Evolutionary conservation across 2,329 filamentous ascomycete species (phyloP).

Genomic region (Paracamarosporium sp.): DNA sequence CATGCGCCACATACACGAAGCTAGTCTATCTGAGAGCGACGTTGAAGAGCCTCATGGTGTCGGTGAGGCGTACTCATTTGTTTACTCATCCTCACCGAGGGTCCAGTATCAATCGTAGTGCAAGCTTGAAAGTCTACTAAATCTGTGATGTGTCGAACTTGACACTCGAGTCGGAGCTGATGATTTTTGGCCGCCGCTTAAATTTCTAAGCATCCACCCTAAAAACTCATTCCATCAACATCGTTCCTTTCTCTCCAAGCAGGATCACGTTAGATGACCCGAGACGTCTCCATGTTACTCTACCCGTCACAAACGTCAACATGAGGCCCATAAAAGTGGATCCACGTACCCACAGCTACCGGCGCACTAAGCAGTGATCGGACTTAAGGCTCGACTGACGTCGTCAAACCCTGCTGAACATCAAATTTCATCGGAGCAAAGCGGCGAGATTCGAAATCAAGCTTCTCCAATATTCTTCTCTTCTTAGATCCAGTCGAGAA

Average conservation of each 20-base stretch:
- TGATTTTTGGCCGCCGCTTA: too few species aligned
- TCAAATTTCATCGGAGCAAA: conserved; percentile 1
- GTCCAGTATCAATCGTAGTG: too few species aligned
- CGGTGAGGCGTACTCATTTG: neutral
- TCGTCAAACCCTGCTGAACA: neutral
- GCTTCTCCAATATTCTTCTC: neutral
- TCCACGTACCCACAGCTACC: neutral
- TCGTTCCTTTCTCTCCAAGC: neutral
- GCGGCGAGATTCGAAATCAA: conserved; percentile 7
- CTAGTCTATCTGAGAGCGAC: neutral
- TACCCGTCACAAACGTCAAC: neutral
- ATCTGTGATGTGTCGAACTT: too few species aligned
- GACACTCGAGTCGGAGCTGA: too few species aligned
- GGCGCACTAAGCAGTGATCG: neutral
- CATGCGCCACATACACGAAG: neutral
- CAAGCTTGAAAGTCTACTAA: neutral
- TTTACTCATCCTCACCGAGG: neutral
- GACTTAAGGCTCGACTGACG: neutral
- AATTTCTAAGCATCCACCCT: neutral
- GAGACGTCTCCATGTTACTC: neutral
- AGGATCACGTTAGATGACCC: neutral
- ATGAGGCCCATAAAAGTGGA: neutral
- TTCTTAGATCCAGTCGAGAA: neutral
- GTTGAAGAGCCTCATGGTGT: neutral
- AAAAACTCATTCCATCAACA: neutral